Conservation (phyloP, 352 stramenopile species). For the Elongisporangium undulatum region DNA sequence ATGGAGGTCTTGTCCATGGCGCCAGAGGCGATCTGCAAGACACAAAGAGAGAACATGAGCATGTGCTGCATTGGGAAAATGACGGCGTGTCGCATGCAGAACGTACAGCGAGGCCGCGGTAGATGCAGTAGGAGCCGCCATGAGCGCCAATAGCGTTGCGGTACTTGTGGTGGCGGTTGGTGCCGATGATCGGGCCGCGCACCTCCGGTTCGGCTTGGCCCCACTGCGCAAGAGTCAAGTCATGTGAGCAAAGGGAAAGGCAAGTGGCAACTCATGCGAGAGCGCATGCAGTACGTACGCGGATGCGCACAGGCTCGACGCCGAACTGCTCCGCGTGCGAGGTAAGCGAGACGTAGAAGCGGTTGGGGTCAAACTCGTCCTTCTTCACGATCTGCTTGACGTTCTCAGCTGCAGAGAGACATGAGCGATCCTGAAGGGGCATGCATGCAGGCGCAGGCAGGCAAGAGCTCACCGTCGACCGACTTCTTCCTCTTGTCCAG, state of each 20-base stretch:
- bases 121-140: conserved; percentile 98
- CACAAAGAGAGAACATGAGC: background rate
- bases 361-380: conserved; percentile 84
- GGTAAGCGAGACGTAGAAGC: conserved; percentile 85
- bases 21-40: conserved; percentile 48
- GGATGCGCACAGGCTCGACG: conserved; percentile 81
- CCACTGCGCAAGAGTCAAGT: conserved; percentile 69
- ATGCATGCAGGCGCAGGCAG: background rate
- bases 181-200: conserved; percentile 94
- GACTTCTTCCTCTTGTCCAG: conserved; percentile 89
- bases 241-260: background rate
- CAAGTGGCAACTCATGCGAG: background rate
- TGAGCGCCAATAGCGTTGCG: conserved; percentile 98
- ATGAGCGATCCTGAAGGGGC: background rate
- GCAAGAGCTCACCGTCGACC: conserved; percentile 77
- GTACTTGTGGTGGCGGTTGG: conserved; percentile 94
- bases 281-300: conserved; percentile 26
- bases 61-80: background rate
- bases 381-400: conserved; percentile 81
- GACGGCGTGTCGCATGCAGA: background rate
- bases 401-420: conserved; percentile 48
- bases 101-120: conserved; percentile 93
- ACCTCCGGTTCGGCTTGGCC: conserved; percentile 88
- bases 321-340: conserved; percentile 86
- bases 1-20: conserved; percentile 63